These are phyloP conservation scores for Salix viminalis DNA, from an alignment of 345 rosid species.

Conservation along the genomic window DNA sequence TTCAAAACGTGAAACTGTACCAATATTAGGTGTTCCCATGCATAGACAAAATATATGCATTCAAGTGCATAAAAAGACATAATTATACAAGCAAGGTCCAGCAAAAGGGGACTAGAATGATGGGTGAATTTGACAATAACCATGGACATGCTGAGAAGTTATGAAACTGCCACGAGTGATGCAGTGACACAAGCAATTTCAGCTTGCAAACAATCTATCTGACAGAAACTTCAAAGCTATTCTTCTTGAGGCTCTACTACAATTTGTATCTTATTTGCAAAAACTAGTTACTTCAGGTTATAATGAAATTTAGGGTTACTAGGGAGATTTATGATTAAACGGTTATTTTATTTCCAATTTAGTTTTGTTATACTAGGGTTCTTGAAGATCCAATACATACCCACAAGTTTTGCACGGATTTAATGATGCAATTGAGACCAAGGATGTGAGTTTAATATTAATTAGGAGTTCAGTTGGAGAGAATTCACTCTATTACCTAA, in stretches of 20 bases:
- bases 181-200: background rate
- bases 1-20: background rate
- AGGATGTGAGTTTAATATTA: background rate
- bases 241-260: background rate
- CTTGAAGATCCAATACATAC: background rate
- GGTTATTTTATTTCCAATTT: background rate
- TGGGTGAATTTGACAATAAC: background rate
- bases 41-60: background rate
- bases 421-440: background rate
- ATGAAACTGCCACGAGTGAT: background rate
- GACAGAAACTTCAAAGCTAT: background rate
- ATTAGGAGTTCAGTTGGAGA: background rate
- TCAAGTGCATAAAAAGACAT: background rate
- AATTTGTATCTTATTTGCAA: background rate
- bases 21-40: background rate
- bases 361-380: background rate
- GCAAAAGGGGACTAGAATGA: background rate
- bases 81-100: background rate
- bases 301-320: background rate
- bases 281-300: background rate
- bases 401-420: background rate
- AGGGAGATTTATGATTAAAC: background rate
- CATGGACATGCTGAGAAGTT: background rate
- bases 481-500: background rate
- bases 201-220: background rate